Evolutionary conservation across 129 eudicot species (phyloP).

Genomic region (Helianthus tuberosus): DNA sequence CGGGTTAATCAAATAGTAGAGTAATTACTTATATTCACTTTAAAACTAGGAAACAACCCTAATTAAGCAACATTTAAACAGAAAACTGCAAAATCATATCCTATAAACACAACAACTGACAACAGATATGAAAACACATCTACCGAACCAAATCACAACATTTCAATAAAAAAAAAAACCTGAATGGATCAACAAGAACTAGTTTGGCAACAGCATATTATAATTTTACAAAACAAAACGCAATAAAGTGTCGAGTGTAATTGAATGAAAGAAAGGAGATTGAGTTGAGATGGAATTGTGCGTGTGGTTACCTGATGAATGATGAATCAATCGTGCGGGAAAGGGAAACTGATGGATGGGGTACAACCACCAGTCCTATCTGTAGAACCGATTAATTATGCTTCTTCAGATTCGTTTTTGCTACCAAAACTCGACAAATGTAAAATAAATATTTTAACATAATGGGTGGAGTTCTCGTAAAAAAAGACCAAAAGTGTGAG

Average conservation of each 20-base stretch:
- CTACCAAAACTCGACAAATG: neutral
- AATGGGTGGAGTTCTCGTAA: too few species aligned
- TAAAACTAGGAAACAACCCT: constrained; percentile 2
- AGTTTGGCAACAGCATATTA: neutral
- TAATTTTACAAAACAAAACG: neutral
- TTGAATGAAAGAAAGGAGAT: constrained; percentile 1
- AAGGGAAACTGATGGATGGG: constrained; percentile 14
- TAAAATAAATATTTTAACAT: too few species aligned
- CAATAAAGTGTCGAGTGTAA: neutral
- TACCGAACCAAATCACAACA: neutral
- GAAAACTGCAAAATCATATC: neutral
- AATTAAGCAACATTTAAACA: neutral
- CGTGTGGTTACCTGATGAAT: constrained; percentile 19
- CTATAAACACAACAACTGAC: neutral
- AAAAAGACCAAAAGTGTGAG: too few species aligned
- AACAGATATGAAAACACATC: neutral
- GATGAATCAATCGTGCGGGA: constrained; percentile 31
- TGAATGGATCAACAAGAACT: neutral
- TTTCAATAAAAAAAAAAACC: neutral
- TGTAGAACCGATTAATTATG: constrained; percentile 14
- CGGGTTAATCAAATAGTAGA: neutral
- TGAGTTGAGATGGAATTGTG: constrained; percentile 9
- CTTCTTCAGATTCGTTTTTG: constrained; percentile 19
- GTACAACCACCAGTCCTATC: constrained; percentile 31
- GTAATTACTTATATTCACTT: neutral